Evolutionary conservation across 441 rosid genomes (phyloP).

Genomic region (Corymbia citriodora): DNA sequence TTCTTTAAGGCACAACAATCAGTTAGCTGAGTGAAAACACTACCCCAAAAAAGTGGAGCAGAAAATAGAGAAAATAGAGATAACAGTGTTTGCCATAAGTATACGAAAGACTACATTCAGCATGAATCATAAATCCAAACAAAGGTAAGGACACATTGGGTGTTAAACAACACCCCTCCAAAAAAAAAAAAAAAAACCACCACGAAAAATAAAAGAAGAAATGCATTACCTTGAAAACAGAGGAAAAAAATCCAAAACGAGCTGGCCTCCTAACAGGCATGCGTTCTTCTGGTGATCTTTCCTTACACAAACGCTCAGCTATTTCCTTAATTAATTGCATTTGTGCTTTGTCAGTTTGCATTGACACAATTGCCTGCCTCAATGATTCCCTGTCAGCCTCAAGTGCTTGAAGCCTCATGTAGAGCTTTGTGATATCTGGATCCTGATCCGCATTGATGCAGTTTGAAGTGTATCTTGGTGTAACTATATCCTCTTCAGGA

Average conservation of each 20-base stretch:
- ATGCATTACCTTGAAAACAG: constrained; percentile 3
- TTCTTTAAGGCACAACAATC: background rate
- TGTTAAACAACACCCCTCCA: background rate
- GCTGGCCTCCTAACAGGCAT: background rate
- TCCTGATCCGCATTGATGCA: background rate
- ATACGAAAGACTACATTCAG: background rate
- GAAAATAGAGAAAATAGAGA: background rate
- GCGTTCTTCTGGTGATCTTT: background rate
- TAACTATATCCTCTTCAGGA: background rate
- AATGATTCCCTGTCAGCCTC: constrained; percentile 16
- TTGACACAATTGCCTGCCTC: constrained; percentile 12
- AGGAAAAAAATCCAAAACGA: background rate
- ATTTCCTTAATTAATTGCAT: constrained; percentile 8
- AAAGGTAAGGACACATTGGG: background rate
- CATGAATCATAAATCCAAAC: background rate
- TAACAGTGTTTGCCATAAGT: background rate
- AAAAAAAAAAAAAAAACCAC: background rate
- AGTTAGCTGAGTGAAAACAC: background rate
- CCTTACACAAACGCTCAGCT: constrained; percentile 12
- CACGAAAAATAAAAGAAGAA: background rate
- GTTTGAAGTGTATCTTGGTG: background rate
- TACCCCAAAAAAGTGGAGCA: background rate
- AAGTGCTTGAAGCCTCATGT: constrained; percentile 11
- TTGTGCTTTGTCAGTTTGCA: constrained; percentile 12
- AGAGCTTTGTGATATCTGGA: constrained; percentile 13